Percentiles rank a stretch among this genome's conserved stretches.
Conservation (phyloP, 805 yeast genomes). For the Metschnikowia sp. region DNA sequence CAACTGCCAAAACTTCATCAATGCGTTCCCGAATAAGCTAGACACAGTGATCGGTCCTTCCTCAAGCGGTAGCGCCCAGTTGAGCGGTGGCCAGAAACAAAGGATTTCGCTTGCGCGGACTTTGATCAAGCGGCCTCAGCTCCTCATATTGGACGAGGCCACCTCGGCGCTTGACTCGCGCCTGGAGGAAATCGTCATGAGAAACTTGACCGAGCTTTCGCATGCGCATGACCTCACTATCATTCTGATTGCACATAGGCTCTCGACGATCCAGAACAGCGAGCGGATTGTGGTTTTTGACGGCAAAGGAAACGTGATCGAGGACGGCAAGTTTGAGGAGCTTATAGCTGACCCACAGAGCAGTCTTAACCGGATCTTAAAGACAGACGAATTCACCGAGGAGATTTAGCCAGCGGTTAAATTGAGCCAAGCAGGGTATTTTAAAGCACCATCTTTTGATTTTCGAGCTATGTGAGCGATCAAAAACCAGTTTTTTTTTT, state of each 20-base stretch:
- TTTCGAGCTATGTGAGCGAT: too few species aligned
- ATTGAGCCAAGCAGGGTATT: too few species aligned
- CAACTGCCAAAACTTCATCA: conserved; percentile 67
- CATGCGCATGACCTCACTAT: conserved; percentile 54
- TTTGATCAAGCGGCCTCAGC: conserved; percentile 68
- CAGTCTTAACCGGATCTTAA: conserved; percentile 43
- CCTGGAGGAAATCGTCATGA: conserved; percentile 81
- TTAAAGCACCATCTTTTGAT: too few species aligned
- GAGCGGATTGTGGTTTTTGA: conserved; percentile 73
- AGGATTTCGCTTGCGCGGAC: conserved; percentile 90
- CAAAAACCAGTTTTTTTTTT: too few species aligned
- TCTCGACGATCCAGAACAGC: conserved; percentile 82
- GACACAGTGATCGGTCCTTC: conserved; percentile 79
- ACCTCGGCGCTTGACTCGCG: conserved; percentile 91
- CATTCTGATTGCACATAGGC: conserved; percentile 87
- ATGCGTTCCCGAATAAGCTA: conserved; percentile 74
- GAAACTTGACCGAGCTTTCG: conserved; percentile 56
- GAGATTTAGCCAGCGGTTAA: not conserved
- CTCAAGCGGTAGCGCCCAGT: conserved; percentile 69
- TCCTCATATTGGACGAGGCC: conserved; percentile 89
- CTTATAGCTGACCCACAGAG: conserved; percentile 46
- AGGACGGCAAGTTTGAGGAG: conserved; percentile 58
- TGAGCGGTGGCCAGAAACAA: conserved; percentile 95
- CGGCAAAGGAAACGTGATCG: conserved; percentile 55
- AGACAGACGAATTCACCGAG: conserved; percentile 22